These are phyloP conservation scores for Coemansia sp. DNA, from an alignment of 192 early-diverging fungal species.

Conservation along the genomic window DNA sequence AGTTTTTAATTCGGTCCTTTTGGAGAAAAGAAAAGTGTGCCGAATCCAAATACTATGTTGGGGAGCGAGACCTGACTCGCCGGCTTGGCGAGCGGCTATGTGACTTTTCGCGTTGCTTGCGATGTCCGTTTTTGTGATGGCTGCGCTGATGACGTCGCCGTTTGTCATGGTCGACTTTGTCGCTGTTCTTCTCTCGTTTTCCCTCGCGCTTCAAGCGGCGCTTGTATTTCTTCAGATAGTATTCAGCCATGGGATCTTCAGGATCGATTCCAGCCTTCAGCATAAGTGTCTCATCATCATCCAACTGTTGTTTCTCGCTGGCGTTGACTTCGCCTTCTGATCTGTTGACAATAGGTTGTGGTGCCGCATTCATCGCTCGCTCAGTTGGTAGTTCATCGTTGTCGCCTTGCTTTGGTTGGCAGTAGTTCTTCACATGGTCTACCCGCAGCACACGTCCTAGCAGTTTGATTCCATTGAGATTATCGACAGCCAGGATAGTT, in stretches of 20 bases:
- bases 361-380: conserved; percentile 57
- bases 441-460: conserved; percentile 66
- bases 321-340: conserved; percentile 15
- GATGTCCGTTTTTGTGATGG: too few relatives aligned
- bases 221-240: conserved; percentile 63
- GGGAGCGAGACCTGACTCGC: too few relatives aligned
- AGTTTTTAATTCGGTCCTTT: too few relatives aligned
- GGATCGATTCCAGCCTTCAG: conserved; percentile 60
- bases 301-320: conserved; percentile 11
- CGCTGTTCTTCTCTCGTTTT: conserved; percentile 12
- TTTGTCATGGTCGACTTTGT: neutral
- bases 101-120: too few relatives aligned
- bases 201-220: conserved; percentile 52
- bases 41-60: too few relatives aligned
- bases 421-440: conserved; percentile 69
- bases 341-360: conserved; percentile 34
- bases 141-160: neutral
- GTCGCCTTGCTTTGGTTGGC: conserved; percentile 61
- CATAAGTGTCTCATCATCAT: conserved; percentile 37
- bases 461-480: conserved; percentile 77
- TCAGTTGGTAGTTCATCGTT: conserved; percentile 36
- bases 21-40: too few relatives aligned
- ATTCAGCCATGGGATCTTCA: conserved; percentile 73
- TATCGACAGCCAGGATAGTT: conserved; percentile 92
- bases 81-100: too few relatives aligned